A percentile compares a stretch with the other conserved stretches of the same genome.
phyloP scores from a whole-genome alignment of 1,284 basidiomycete species.

The Malassezia psittaci region DNA sequence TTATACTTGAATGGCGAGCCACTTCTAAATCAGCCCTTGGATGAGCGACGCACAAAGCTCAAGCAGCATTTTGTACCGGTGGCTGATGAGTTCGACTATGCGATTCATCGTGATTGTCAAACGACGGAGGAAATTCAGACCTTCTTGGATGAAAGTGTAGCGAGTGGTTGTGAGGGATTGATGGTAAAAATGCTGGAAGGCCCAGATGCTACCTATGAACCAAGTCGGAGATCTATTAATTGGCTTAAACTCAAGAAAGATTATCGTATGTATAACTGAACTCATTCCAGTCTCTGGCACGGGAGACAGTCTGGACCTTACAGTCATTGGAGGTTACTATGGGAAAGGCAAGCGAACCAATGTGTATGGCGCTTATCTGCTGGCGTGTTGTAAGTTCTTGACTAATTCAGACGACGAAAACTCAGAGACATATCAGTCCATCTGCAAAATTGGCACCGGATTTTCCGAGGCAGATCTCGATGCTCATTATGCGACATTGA shows the following conservation, averaged over 20 bases:
- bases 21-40: slow-evolving; percentile 17
- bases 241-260: slow-evolving; percentile 69
- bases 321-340: slow-evolving; percentile 90
- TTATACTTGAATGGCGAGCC: slow-evolving; percentile 79
- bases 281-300: slow-evolving; percentile 62
- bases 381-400: slow-evolving; percentile 25
- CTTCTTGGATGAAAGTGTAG: slow-evolving; percentile 91
- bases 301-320: slow-evolving; percentile 91
- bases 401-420: slow-evolving; percentile 31
- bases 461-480: slow-evolving; percentile 78
- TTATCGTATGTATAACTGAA: slow-evolving; percentile 15
- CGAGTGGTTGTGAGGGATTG: slow-evolving; percentile 93
- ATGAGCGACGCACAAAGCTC: slow-evolving; percentile 62
- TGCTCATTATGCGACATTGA: slow-evolving; percentile 69
- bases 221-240: slow-evolving; percentile 84
- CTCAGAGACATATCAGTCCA: slow-evolving; percentile 37
- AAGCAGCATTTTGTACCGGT: slow-evolving; percentile 70
- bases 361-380: slow-evolving; percentile 44
- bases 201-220: slow-evolving; percentile 84
- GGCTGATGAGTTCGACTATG: slow-evolving; percentile 82
- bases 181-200: slow-evolving; percentile 97
- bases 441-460: slow-evolving; percentile 95
- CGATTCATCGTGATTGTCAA: slow-evolving; percentile 76
- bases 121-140: slow-evolving; percentile 85
- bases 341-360: slow-evolving; percentile 91